Conservation (phyloP, 1,284 basidiomycete species). For the Fomitopsis pinicola region DNA sequence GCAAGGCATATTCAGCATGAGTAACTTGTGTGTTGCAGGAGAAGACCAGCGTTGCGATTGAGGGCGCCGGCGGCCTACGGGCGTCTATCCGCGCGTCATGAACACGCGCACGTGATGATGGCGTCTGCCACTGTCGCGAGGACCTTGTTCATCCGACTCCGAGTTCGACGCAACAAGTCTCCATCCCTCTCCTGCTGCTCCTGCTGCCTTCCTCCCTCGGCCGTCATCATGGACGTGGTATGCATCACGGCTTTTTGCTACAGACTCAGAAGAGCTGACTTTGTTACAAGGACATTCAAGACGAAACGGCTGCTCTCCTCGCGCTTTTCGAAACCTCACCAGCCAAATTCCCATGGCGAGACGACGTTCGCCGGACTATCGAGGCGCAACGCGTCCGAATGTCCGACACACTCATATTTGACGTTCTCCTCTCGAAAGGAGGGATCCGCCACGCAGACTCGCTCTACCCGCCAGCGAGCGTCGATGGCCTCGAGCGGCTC, state of each 20-base stretch:
- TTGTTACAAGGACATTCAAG: background rate
- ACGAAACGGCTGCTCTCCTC: conserved; percentile 1
- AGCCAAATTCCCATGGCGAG: conserved; percentile 47
- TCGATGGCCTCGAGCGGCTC: conserved; percentile 45
- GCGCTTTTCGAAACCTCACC: conserved; percentile 38
- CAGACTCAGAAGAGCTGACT: background rate
- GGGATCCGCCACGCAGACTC: conserved; percentile 51
- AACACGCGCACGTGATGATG: background rate
- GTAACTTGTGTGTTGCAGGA: no score
- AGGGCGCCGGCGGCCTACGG: no score
- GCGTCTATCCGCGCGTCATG: background rate
- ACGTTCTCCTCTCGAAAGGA: conserved; percentile 64
- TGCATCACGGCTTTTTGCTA: background rate
- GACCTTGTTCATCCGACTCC: background rate
- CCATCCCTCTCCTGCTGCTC: background rate
- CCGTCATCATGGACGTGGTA: background rate
- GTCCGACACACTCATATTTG: conserved; percentile 65
- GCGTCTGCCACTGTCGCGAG: background rate
- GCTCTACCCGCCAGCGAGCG: conserved; percentile 66
- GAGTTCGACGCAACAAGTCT: background rate
- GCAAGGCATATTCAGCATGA: no score
- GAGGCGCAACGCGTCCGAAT: conserved; percentile 56
- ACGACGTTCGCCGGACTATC: conserved; percentile 45
- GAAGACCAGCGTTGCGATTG: no score
- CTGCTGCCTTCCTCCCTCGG: background rate